Evolutionary conservation across 83 land plant species (phyloP).

Genomic region (Isoetes engelmannii): DNA sequence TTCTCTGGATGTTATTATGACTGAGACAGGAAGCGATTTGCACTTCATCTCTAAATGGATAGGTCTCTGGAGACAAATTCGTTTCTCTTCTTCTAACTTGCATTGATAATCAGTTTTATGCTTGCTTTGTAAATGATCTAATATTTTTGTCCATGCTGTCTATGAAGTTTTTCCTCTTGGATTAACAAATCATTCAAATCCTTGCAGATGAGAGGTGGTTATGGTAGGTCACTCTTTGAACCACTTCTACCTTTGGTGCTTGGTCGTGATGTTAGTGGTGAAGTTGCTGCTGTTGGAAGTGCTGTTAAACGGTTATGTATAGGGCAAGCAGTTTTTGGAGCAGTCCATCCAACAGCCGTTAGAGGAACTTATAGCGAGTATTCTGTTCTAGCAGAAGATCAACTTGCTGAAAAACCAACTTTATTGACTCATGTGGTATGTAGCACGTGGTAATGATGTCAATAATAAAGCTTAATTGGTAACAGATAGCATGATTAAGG

Average conservation of each 20-base stretch:
- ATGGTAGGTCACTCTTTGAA: conserved; percentile 88
- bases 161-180: no score
- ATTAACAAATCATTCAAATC: no score
- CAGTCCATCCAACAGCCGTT: conserved; percentile 91
- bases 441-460: neutral
- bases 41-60: no score
- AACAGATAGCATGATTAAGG: neutral
- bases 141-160: no score
- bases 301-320: conserved; percentile 57
- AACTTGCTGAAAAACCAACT: conserved; percentile 62
- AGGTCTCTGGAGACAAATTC: no score
- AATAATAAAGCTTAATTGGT: no score
- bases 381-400: conserved; percentile 73
- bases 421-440: conserved; percentile 68
- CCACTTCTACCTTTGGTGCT: conserved; percentile 73
- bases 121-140: no score
- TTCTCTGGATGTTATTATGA: no score
- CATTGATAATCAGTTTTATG: no score
- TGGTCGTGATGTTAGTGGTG: conserved; percentile 95
- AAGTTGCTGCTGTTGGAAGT: conserved; percentile 73
- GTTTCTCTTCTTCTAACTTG: no score
- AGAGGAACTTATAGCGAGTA: conserved; percentile 92
- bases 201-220: conserved; percentile 78
- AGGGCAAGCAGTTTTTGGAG: conserved; percentile 93
- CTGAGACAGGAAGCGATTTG: no score